Evolutionary conservation across 2,329 filamentous ascomycete genomes (phyloP).

Genomic region (Parastagonospora avenae): DNA sequence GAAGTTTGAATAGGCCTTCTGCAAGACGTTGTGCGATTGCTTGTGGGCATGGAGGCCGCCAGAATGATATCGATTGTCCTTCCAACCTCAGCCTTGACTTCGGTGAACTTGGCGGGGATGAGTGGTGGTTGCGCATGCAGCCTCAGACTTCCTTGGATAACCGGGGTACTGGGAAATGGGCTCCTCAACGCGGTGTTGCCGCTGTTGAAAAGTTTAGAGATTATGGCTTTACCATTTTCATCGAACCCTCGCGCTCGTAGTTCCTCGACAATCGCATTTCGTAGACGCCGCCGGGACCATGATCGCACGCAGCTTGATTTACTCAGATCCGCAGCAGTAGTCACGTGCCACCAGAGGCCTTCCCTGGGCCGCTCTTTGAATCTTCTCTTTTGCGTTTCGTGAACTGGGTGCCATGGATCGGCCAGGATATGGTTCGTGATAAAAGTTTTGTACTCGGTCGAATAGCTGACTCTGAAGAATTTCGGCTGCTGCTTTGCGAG

Average conservation of each 20-base stretch:
- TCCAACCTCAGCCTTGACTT: constrained; percentile 28
- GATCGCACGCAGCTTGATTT: constrained; percentile 40
- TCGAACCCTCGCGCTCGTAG: constrained; percentile 34
- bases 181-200: constrained; percentile 4
- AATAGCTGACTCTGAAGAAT: constrained; percentile 30
- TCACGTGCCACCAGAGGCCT: constrained; percentile 42
- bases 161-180: constrained; percentile 3
- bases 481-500: constrained; percentile 19
- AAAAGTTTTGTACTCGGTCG: constrained; percentile 29
- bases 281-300: constrained; percentile 38
- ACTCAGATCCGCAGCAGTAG: constrained; percentile 23
- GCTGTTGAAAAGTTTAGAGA: constrained; percentile 3
- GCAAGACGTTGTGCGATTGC: constrained; percentile 1
- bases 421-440: constrained; percentile 24
- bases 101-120: constrained; percentile 34
- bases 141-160: constrained; percentile 33
- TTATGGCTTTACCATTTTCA: constrained; percentile 29
- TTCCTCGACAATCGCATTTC: constrained; percentile 37
- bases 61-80: constrained; percentile 17
- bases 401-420: constrained; percentile 34
- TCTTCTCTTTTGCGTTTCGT: constrained; percentile 24
- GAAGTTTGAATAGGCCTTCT: too few relatives aligned
- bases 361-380: constrained; percentile 22
- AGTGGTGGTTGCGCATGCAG: constrained; percentile 27
- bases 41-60: neutral